Conservation (phyloP, 192 early-diverging fungal genomes). For the Backusella liffmaniae region DNA sequence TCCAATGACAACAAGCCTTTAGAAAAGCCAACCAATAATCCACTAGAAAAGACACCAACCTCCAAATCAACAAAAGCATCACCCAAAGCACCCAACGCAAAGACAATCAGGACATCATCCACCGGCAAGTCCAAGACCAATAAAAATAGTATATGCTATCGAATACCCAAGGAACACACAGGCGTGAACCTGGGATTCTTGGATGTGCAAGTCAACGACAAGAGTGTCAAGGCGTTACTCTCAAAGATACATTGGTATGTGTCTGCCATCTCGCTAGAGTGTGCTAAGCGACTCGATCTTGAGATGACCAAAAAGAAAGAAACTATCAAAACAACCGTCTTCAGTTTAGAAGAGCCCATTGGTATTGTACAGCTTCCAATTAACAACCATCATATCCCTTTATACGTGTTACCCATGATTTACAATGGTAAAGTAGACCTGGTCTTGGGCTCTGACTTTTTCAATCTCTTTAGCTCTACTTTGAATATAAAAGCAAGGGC, state of each 20-base stretch:
- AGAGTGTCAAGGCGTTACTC: constrained; percentile 1
- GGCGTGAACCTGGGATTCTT: constrained; percentile 15
- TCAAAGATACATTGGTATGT: constrained; percentile 9
- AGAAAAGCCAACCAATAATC: not conserved
- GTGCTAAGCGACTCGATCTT: not conserved
- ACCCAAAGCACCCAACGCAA: not conserved
- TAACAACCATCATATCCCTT: not conserved
- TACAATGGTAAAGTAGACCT: constrained; percentile 13
- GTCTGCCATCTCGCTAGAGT: constrained; percentile 7
- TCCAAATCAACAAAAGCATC: not conserved
- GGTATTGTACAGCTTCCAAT: constrained; percentile 13
- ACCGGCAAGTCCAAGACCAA: not conserved
- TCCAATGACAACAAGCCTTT: not conserved
- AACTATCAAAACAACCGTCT: not conserved
- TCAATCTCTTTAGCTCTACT: not conserved
- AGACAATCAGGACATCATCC: not conserved
- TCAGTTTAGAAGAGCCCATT: constrained; percentile 5
- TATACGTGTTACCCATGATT: constrained; percentile 21
- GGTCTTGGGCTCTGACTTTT: constrained; percentile 19
- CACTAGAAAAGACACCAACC: not conserved
- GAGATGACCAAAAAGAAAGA: not conserved
- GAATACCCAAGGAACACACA: constrained; percentile 1
- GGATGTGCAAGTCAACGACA: not conserved
- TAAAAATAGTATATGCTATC: not conserved
- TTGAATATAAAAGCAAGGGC: constrained; percentile 15